These are phyloP conservation scores for Taxillus chinensis DNA, from an alignment of 164 flowering plant genomes.

Conservation along the genomic window DNA sequence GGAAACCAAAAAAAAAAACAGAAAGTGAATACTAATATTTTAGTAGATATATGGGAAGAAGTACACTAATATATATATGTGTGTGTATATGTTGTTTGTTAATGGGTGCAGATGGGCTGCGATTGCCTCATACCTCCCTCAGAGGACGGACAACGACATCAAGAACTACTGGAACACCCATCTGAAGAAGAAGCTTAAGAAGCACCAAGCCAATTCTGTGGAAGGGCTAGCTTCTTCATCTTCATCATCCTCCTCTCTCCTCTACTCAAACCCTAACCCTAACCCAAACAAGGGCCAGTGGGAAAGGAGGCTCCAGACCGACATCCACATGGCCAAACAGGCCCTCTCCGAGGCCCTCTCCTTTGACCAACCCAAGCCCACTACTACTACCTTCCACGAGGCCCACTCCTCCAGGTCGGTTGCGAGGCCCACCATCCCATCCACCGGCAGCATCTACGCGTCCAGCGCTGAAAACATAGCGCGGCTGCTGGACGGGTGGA, in stretches of 20 bases:
- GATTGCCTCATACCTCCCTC: slow-evolving; percentile 3
- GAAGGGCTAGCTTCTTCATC: not conserved
- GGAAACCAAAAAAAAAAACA: too few species aligned
- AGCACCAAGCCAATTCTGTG: not conserved
- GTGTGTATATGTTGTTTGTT: not conserved
- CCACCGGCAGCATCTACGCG: not conserved
- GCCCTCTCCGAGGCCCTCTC: slow-evolving; percentile 2
- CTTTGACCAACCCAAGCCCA: not conserved
- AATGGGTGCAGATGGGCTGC: slow-evolving; percentile 4
- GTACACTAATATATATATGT: too few species aligned
- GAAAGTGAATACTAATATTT: too few species aligned
- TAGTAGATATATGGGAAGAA: too few species aligned
- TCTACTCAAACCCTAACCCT: not conserved
- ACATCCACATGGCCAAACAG: slow-evolving; percentile 6
- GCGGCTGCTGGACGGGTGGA: slow-evolving; percentile 1
- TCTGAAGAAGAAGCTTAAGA: slow-evolving; percentile 1
- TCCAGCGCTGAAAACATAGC: slow-evolving; percentile 3
- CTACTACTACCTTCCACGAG: too few species aligned
- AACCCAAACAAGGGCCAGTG: slow-evolving; percentile 1
- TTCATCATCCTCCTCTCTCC: not conserved
- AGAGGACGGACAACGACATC: slow-evolving; percentile 6
- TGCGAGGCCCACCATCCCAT: not conserved
- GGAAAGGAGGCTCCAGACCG: slow-evolving; percentile 3
- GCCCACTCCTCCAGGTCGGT: not conserved
- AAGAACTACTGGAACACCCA: slow-evolving; percentile 5